Evolutionary conservation across 2,329 filamentous ascomycete species (phyloP), one percentile per base, ranked within the genome.

Genomic region (Rhytidhysteron rufulum): DNA sequence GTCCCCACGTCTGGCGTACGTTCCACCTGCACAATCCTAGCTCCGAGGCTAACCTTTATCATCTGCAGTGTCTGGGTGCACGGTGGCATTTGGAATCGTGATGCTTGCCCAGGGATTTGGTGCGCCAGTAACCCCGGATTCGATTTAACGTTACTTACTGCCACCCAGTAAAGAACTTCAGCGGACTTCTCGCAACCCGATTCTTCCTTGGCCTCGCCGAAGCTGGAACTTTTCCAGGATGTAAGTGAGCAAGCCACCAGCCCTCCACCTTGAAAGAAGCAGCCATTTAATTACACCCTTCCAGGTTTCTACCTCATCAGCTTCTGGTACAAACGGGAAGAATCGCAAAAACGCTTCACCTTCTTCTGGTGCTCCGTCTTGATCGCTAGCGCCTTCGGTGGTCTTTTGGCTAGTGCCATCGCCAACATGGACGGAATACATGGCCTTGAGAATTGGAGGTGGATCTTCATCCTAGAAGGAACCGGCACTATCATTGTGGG

Each of bases 391-490:
- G 43, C 43, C 5, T 45, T 45, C 25, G 40, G 40, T 22, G 40
- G 43, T 36, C 24, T 27, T 13, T 8, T 27, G 7, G 24, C 24
- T 8, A 27, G 8, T 13, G 24, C 8, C 13, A 27, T 27, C 24
- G 24, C 8, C 13, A 7, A 27, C 13, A 8, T 27, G 13, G 24
- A 27, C 13, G 24, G 24, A 13, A 27, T 8, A 27, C 24, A 13
- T 8, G 24, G 24, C 13, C 7, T 8, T 7, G 13, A 7, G 7
- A 27, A 7, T 13, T 53, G 50, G 50, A 37, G 42, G 3, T 53
- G 50, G 47, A 53, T 53, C 39, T 52, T 53, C 46, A 51, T 51
- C 27, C 32, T 53, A 34, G 30, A 15, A 39, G 34, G 41, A 4
- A 40, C 50, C 16, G 35, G 44, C 11, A 52, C 49, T n/a, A 24